Conservation (phyloP, 108 stramenopile species). For the Seminavis robusta region DNA sequence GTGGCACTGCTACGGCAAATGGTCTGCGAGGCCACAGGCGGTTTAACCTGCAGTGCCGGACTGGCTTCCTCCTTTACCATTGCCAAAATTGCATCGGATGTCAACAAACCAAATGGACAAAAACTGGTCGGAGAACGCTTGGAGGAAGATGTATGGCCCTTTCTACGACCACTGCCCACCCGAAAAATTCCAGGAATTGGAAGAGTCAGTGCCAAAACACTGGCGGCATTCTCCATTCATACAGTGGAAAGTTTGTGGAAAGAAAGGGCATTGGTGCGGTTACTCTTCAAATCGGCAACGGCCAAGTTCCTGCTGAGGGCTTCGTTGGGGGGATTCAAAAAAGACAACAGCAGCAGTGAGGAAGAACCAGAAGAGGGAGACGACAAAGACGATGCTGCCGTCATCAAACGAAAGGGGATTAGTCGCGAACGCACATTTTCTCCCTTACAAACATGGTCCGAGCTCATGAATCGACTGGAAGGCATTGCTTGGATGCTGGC, state of each 20-base stretch:
- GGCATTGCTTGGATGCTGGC: slow-evolving; percentile 55
- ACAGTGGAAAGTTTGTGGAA: slow-evolving; percentile 83
- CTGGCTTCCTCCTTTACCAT: slow-evolving; percentile 84
- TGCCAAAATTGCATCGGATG: slow-evolving; percentile 92
- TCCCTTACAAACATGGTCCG: slow-evolving; percentile 46
- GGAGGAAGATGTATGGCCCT: too few relatives aligned
- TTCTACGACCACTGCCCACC: slow-evolving; percentile 64
- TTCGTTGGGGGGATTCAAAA: slow-evolving; percentile 59
- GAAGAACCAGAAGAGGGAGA: slow-evolving; percentile 13
- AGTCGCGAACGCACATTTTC: slow-evolving; percentile 91
- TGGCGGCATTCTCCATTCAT: slow-evolving; percentile 62
- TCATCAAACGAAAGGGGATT: too few relatives aligned
- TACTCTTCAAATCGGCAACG: slow-evolving; percentile 60
- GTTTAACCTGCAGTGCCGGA: slow-evolving; percentile 93
- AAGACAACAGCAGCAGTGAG: slow-evolving; percentile 12
- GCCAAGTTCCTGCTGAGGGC: slow-evolving; percentile 70
- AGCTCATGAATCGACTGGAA: slow-evolving; percentile 59
- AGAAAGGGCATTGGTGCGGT: slow-evolving; percentile 55
- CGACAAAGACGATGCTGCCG: too few relatives aligned
- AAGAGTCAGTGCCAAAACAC: slow-evolving; percentile 86
- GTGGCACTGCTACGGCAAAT: slow-evolving; percentile 57
- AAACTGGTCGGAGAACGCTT: slow-evolving; percentile 65
- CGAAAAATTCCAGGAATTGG: slow-evolving; percentile 91
- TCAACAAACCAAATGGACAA: slow-evolving; percentile 97
- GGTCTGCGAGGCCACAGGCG: slow-evolving; percentile 65